Conservation (phyloP, 306 rosid species). For the Prunus mira region DNA sequence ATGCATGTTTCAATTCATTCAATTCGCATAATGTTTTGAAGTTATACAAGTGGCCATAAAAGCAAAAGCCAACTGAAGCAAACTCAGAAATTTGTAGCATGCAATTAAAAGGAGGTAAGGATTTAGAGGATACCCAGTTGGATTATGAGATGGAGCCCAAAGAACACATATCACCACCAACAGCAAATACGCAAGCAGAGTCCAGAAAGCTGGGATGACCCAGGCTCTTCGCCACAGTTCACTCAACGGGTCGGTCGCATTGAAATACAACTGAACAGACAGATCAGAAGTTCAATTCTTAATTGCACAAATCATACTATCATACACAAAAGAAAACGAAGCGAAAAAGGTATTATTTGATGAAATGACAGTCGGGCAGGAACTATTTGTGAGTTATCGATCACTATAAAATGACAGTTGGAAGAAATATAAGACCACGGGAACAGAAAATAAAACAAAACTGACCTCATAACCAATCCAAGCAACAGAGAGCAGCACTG, state of each 20-base stretch:
- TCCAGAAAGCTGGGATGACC: constrained; percentile 78
- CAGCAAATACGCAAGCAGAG: constrained; percentile 54
- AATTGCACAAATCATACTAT: neutral
- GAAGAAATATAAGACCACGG: neutral
- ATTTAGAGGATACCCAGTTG: constrained; percentile 49
- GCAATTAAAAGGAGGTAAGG: constrained; percentile 3
- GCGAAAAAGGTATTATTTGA: neutral
- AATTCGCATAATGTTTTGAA: neutral
- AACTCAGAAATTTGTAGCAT: neutral
- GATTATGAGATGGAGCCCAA: constrained; percentile 76
- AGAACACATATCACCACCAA: constrained; percentile 58
- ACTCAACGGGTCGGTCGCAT: constrained; percentile 68
- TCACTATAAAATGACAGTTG: neutral
- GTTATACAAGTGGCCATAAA: neutral
- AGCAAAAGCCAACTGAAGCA: neutral
- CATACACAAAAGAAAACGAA: neutral
- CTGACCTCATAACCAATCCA: constrained; percentile 80
- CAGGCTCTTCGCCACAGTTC: constrained; percentile 73
- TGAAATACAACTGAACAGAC: constrained; percentile 68
- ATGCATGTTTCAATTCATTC: neutral
- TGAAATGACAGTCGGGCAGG: too few relatives aligned
- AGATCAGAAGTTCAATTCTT: constrained; percentile 13
- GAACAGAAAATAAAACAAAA: constrained; percentile 9
- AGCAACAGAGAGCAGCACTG: constrained; percentile 63
- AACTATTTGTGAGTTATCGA: constrained; percentile 2